These are phyloP conservation scores for Trichoderma simmonsii DNA, from an alignment of 2,329 filamentous ascomycete genomes.

Conservation along the genomic window DNA sequence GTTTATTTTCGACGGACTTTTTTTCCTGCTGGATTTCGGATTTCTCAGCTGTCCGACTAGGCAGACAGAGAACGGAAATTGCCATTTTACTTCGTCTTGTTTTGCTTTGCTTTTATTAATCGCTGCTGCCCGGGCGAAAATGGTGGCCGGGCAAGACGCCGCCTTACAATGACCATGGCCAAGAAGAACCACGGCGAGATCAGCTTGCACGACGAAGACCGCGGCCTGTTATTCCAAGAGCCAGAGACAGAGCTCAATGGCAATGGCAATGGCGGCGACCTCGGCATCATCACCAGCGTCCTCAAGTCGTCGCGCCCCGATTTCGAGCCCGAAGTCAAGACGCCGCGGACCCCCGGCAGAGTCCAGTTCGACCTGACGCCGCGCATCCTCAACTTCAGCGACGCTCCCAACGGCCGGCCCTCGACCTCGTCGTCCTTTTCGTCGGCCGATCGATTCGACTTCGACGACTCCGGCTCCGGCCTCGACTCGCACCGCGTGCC, in stretches of 20 bases:
- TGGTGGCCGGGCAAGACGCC: slow-evolving; percentile 17
- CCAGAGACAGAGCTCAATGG: neutral
- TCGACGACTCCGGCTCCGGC: slow-evolving; percentile 48
- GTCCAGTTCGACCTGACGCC: slow-evolving; percentile 68
- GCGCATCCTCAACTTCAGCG: slow-evolving; percentile 38
- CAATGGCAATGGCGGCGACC: slow-evolving; percentile 25
- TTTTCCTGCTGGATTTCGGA: neutral
- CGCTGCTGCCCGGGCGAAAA: slow-evolving; percentile 10
- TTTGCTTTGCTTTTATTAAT: neutral
- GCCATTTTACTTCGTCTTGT: neutral
- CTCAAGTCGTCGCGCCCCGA: slow-evolving; percentile 23
- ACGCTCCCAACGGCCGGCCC: slow-evolving; percentile 18
- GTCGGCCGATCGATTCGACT: slow-evolving; percentile 45
- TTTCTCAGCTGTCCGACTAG: neutral
- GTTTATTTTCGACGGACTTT: neutral
- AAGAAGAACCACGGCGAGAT: slow-evolving; percentile 30
- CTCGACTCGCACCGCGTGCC: slow-evolving; percentile 58
- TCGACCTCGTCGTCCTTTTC: slow-evolving; percentile 17
- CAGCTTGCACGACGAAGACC: slow-evolving; percentile 33
- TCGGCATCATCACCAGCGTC: slow-evolving; percentile 23
- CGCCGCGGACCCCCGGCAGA: slow-evolving; percentile 56
- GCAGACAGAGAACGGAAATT: neutral
- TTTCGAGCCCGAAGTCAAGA: slow-evolving; percentile 23
- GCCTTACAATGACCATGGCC: slow-evolving; percentile 33
- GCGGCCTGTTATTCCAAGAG: slow-evolving; percentile 31